phyloP scores from a whole-genome alignment of 108 stramenopile species.

The Aurantiochytrium sp. region DNA sequence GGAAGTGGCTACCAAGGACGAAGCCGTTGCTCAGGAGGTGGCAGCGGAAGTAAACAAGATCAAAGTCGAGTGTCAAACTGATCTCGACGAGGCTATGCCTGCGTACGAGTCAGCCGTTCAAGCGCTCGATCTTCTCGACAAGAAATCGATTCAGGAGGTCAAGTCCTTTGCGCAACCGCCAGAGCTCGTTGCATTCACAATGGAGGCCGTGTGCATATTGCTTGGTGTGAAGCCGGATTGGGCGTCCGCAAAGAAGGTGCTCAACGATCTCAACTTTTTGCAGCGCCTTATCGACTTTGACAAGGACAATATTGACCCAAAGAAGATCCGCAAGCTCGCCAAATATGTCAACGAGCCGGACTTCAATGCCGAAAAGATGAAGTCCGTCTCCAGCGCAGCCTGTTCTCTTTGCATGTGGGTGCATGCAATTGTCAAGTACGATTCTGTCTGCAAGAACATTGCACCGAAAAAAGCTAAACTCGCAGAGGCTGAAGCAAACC shows the following conservation, averaged over 20 bases:
- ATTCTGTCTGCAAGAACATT: conserved; percentile 45
- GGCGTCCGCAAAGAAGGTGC: conserved; percentile 40
- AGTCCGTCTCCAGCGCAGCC: conserved; percentile 49
- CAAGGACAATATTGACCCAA: conserved; percentile 61
- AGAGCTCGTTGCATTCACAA: conserved; percentile 41
- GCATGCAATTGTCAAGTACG: conserved; percentile 59
- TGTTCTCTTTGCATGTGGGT: conserved; percentile 61
- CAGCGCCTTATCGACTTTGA: conserved; percentile 47
- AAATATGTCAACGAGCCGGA: conserved; percentile 44
- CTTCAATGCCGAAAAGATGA: conserved; percentile 50
- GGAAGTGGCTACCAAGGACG: conserved; percentile 42
- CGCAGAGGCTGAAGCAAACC: conserved; percentile 43
- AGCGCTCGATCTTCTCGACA: conserved; percentile 37
- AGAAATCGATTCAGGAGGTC: conserved; percentile 51
- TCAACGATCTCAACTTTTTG: conserved; percentile 50
- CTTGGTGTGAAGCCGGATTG: conserved; percentile 46
- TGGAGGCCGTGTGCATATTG: conserved; percentile 54
- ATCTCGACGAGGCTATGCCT: conserved; percentile 56
- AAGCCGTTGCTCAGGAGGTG: conserved; percentile 43
- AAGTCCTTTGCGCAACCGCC: conserved; percentile 49
- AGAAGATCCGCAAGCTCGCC: conserved; percentile 49
- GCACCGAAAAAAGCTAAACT: conserved; percentile 52
- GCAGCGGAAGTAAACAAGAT: conserved; percentile 41
- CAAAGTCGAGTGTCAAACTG: conserved; percentile 52
- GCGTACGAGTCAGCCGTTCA: conserved; percentile 50